A percentile compares a stretch with the other conserved stretches of the same genome.
Conservation (phyloP, 2,329 filamentous ascomycete genomes). For the Xylariaceae sp. region DNA sequence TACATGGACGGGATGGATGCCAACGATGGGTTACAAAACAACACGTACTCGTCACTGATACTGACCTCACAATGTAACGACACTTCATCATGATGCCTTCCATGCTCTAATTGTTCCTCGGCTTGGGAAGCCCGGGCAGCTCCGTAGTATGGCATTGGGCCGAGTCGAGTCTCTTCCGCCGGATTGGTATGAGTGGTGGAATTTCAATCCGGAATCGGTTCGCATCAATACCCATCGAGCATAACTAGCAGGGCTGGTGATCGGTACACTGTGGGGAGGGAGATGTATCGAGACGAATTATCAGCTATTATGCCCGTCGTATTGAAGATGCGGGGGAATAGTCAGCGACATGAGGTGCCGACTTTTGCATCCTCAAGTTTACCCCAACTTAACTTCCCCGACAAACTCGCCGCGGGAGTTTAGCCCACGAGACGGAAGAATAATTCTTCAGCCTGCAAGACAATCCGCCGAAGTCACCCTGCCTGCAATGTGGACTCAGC, state of each 20-base stretch:
- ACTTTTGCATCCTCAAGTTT: background rate
- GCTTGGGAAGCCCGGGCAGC: background rate
- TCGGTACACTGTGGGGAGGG: constrained; percentile 3
- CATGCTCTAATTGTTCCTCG: background rate
- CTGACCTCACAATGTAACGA: background rate
- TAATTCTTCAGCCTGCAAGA: constrained; percentile 1
- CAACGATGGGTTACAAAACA: background rate
- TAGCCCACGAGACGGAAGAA: constrained; percentile 15
- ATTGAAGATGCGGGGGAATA: constrained; percentile 3
- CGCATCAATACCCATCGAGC: background rate
- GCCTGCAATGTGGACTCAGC: background rate
- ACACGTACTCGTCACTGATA: background rate
- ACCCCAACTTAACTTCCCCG: constrained; percentile 19
- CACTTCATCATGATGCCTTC: background rate
- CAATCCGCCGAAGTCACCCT: background rate
- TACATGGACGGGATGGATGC: background rate
- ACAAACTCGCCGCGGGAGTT: background rate
- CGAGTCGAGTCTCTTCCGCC: background rate
- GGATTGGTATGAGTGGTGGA: constrained; percentile 18
- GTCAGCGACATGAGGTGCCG: background rate
- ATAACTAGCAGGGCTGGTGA: background rate
- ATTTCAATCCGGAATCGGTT: constrained; percentile 1
- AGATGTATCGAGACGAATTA: background rate
- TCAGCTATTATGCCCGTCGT: background rate
- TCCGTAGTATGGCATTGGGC: background rate